Base-by-base conservation (phyloP, 192 early-diverging fungal genomes). In the Ambispora gerdemannii region DNA sequence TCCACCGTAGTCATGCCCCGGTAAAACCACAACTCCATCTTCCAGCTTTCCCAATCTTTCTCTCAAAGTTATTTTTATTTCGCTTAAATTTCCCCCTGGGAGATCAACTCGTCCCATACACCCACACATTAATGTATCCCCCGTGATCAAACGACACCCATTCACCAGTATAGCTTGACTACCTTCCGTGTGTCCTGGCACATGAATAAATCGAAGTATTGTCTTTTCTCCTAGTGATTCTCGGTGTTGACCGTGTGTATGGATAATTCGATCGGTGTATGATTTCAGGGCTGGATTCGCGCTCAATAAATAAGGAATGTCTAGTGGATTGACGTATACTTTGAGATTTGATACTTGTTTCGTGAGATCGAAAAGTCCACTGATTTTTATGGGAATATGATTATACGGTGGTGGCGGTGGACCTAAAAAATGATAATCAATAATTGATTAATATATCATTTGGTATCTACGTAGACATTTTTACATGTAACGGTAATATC, bases 101-200 rank as follows among this genome's bases (percentile, higher is more conserved):
- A 96, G 82, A 72, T 97, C 95, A 0, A 88, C 80, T 49, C 95
- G 84, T 2, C 94, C 94, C 15, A 78, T 67, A 17, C 88, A 82
- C 0, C 89, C 88, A 72, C 93, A 94, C 50, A 97, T 77, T 19
- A 82, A 58, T 17, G 93, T 95, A 72, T 97, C 95, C 15, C 94
- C 94, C 32, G 88, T 89, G 43, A 97, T 81, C 71, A 97, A 78
- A 31, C 92, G 76, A 47, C 76, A 80, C 2, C 77, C 80, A 78
- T 92, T 93, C 6, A 96, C 82, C 50, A 95, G 50, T 20, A 97
- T 64, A 65, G 90, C 91, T 76, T 95, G 92, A 65, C 88, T 91
- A 8, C 95, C 95, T 2, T 87, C 85, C 27, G 95, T 92, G 73
- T 97, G 95, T 17, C 95, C 95, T 1, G 95, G 95, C n/a, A 92